Evolutionary conservation across 2,329 filamentous ascomycete species (phyloP), one percentile per base, ranked within the genome.

Genomic region (Exutisphaerella laricina): DNA sequence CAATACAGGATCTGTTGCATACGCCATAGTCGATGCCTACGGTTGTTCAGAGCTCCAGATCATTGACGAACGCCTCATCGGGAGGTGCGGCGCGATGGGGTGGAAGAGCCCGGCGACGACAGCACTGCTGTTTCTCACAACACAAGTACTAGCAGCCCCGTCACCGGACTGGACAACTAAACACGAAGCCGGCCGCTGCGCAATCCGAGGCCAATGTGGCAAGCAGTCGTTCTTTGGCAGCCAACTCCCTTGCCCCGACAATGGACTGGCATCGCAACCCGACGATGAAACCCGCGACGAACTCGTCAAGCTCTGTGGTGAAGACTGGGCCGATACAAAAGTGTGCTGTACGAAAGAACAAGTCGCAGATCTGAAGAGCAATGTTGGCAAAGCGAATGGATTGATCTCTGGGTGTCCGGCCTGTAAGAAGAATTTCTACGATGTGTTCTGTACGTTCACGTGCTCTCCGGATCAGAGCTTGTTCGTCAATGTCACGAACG

Each of bases 351-450:
- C 77, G 37, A 70, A 79, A 35, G 82, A 86, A 31, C 92, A 97
- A 77, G 74, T 98, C 43, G 78, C 85, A 56, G 75, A 84, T 1
- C 79, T 98, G 49, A 83, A 86, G 57, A 83, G 79, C 48, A 94
- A 95, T 59, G 76, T 98, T 45, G 84, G 86, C 54, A 87, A 87
- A 16, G 90, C 88, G 2, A 88, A 89, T 56, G 81, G 84, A 46
- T 84, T 98, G 60, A 88, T 98, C 62, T 82, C 88, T 18, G 88
- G 88, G 7, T 98, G 92, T 64, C 92, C 92, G 1, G 92, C 94
- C 22, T 98, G 92, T 77, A 94, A 92, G 67, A 84, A 89, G 58
- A 98, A 98, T 72, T 98, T 98, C 72, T 97, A 87, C 73, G 94
- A 98, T 70, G 74, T 94, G 32, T 98, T 98, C 66, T 98, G 92